Evolutionary conservation across 805 yeast species (phyloP), one percentile per base, ranked within the genome.

Genomic region (Starmerella geochares): DNA sequence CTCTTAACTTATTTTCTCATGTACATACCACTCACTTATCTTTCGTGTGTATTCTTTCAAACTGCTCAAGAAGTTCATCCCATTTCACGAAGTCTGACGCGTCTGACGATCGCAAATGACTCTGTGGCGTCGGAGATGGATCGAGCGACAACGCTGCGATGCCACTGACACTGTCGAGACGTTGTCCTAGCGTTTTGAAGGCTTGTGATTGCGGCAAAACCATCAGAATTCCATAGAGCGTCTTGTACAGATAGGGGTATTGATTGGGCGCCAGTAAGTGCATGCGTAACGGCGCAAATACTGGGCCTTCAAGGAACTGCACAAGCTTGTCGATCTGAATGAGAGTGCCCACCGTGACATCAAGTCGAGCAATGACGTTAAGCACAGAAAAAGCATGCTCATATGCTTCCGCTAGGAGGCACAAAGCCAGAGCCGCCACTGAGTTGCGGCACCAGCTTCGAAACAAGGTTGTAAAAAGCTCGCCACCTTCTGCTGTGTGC

Each of bases 151-250:
- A 57, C 35, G 60, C 61, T 5, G 67, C 69, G 39, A 69, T 62
- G 3, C 66, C 62, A 6, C 68, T 60, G 19, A 83, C 75, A 32
- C 84, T 71, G 45, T 76, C 76, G 46, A 92, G 71, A 52, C 98
- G 72, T 59, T 81, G 84, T 56, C 82, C 82, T 55, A 92, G 71
- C 0, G 84, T 78, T n/a, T 76, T 79, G 63, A 86, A 92, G 0
- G 97, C 95, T 11, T 85, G 76, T 0, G 96, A 86, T 63, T 92
- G 98, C 0, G 98, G 98, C 45, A 92, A 67, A 4, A 92, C 73
- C 98, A 92, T 92, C 52, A 92, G 70, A 27, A 92, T 75, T 1
- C 97, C 98, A 63, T 86, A 92, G 27, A 92, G 73, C 47, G 95
- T 84, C 62, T 86, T 86, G 71, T 82, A 85, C 29, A 92, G 68